Percentiles rank a stretch among this genome's conserved stretches.
These are phyloP conservation scores for Viola odorata DNA, from an alignment of 345 rosid species.

Conservation along the genomic window DNA sequence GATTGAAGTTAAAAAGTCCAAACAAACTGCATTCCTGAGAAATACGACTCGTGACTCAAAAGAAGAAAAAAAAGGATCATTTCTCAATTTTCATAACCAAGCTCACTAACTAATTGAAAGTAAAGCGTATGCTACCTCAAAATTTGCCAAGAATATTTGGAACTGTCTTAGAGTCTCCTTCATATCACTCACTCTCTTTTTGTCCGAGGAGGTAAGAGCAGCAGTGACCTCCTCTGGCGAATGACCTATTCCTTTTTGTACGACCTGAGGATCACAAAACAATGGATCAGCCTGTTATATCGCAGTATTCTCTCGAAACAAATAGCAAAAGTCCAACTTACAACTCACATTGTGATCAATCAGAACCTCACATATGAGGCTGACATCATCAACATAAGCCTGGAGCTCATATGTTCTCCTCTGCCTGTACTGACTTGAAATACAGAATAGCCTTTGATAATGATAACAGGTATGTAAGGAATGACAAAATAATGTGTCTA, in stretches of 20 bases:
- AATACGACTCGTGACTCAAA: background rate
- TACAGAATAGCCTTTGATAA: too few relatives aligned
- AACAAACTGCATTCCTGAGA: background rate
- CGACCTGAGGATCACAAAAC: slow-evolving; percentile 46
- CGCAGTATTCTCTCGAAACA: slow-evolving; percentile 3
- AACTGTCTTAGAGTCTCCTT: slow-evolving; percentile 64
- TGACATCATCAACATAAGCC: slow-evolving; percentile 85
- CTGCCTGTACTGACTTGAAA: slow-evolving; percentile 35
- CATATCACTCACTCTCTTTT: slow-evolving; percentile 34
- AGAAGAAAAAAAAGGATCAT: background rate
- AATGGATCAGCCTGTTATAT: slow-evolving; percentile 11
- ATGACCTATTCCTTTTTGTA: slow-evolving; percentile 63
- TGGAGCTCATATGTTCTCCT: slow-evolving; percentile 58
- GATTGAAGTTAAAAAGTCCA: slow-evolving; percentile 1
- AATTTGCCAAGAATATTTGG: slow-evolving; percentile 59
- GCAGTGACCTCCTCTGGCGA: slow-evolving; percentile 72
- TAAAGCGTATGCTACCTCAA: slow-evolving; percentile 48
- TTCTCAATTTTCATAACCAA: background rate
- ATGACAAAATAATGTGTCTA: too few relatives aligned
- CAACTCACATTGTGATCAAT: slow-evolving; percentile 69
- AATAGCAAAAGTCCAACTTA: slow-evolving; percentile 9
- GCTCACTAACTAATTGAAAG: slow-evolving; percentile 1
- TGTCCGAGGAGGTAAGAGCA: slow-evolving; percentile 68
- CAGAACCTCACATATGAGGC: slow-evolving; percentile 83
- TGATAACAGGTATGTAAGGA: too few relatives aligned